phyloP scores from a whole-genome alignment of 345 rosid species.

The Moricandia arvensis region DNA sequence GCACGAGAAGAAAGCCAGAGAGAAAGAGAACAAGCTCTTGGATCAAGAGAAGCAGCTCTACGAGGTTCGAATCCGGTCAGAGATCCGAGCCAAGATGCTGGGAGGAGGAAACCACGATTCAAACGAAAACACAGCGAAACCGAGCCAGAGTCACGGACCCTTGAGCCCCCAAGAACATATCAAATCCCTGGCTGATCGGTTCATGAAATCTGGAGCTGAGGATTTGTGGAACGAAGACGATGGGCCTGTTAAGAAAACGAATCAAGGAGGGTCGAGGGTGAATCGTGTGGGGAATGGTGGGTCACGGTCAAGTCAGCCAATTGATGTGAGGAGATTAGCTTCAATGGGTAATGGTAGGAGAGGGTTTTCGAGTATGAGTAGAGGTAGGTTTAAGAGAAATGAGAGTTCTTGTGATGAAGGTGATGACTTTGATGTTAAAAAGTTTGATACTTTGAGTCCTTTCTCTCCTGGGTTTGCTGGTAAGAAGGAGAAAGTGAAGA shows the following conservation, averaged over 20 bases:
- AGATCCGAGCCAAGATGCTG: conserved; percentile 58
- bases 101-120: conserved; percentile 31
- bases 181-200: conserved; percentile 82
- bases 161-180: conserved; percentile 63
- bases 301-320: conserved; percentile 38
- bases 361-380: conserved; percentile 51
- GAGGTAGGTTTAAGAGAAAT: conserved; percentile 42
- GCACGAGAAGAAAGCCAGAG: conserved; percentile 89
- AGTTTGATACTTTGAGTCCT: conserved; percentile 28
- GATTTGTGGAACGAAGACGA: conserved; percentile 89
- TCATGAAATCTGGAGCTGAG: conserved; percentile 83
- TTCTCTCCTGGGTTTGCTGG: conserved; percentile 25
- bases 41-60: conserved; percentile 92
- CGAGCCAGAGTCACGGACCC: conserved; percentile 41
- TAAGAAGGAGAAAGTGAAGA: conserved; percentile 28
- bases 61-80: conserved; percentile 70
- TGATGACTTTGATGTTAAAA: conserved; percentile 23
- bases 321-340: conserved; percentile 54
- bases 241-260: conserved; percentile 54
- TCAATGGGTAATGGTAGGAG: conserved; percentile 4
- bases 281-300: conserved; percentile 26
- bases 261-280: conserved; percentile 27
- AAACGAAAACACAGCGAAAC: neutral
- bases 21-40: conserved; percentile 81
- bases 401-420: conserved; percentile 47